Evolutionary conservation across 768 basidiomycete species (phyloP).

Genomic region (Piloderma croceum): DNA sequence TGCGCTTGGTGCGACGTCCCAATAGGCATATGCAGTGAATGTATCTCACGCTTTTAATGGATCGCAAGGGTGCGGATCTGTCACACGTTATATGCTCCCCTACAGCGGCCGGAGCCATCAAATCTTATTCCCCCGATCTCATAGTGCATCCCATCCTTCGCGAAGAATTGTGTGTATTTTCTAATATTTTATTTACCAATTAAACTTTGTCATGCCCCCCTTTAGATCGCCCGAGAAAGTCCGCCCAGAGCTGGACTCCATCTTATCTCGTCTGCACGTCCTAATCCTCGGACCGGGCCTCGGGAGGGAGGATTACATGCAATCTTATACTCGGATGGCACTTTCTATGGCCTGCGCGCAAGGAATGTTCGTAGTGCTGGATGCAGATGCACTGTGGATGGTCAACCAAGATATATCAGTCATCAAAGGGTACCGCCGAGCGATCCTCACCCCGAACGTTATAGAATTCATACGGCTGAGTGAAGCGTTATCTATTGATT

Average conservation of each 20-base stretch:
- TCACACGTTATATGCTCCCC: slow-evolving; percentile 98
- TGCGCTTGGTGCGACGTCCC: slow-evolving; percentile 64
- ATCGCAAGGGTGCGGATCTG: slow-evolving; percentile 75
- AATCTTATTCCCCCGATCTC: slow-evolving; percentile 93
- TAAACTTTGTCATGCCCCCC: slow-evolving; percentile 1
- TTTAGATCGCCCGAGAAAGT: slow-evolving; percentile 46
- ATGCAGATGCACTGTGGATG: slow-evolving; percentile 88
- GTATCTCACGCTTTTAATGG: not conserved
- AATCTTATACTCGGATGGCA: slow-evolving; percentile 70
- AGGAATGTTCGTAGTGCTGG: slow-evolving; percentile 87
- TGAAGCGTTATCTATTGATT: slow-evolving; percentile 64
- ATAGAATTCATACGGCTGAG: slow-evolving; percentile 86
- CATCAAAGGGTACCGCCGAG: slow-evolving; percentile 80
- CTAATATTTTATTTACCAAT: not conserved
- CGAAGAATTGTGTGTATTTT: slow-evolving; percentile 50
- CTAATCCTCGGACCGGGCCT: slow-evolving; percentile 93
- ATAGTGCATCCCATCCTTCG: slow-evolving; percentile 93
- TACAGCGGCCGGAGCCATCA: slow-evolving; percentile 86
- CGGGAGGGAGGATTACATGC: slow-evolving; percentile 89
- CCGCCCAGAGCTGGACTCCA: slow-evolving; percentile 48
- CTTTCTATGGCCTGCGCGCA: slow-evolving; percentile 63
- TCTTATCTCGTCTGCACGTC: slow-evolving; percentile 85
- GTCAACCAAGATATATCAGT: slow-evolving; percentile 68
- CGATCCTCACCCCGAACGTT: slow-evolving; percentile 90
- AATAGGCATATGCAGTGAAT: not conserved